A percentile compares a stretch with the other conserved stretches of the same genome.
phyloP scores from a whole-genome alignment of 2,329 filamentous ascomycete species.

The Pseudogymnoascus sp. region DNA sequence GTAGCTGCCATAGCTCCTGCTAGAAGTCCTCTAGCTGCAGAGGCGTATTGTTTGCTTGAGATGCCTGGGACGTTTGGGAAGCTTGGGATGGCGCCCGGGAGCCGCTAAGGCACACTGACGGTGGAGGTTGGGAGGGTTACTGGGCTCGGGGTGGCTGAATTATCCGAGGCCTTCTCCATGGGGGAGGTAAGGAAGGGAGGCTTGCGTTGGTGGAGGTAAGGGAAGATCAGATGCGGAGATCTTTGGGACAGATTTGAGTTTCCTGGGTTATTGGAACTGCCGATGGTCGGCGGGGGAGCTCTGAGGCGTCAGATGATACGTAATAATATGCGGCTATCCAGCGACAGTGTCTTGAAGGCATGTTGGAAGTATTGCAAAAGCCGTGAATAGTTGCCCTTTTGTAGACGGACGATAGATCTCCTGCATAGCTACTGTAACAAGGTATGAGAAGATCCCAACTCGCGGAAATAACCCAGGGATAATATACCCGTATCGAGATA shows the following conservation, averaged over 20 bases:
- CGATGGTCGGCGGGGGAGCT: not conserved
- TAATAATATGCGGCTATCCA: not conserved
- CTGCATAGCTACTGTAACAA: not conserved
- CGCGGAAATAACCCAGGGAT: not conserved
- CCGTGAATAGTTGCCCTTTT: not conserved
- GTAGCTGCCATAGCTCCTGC: not conserved
- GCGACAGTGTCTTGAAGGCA: not conserved
- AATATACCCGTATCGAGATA: not conserved
- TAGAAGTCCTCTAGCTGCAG: not conserved
- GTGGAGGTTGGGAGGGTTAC: not conserved
- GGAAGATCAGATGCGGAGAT: not conserved
- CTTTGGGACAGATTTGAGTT: not conserved
- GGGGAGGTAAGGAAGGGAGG: not conserved
- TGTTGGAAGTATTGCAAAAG: not conserved
- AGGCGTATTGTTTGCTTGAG: not conserved
- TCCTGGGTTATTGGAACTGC: not conserved
- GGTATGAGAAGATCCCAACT: not conserved
- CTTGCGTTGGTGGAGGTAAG: not conserved
- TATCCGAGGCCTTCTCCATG: no score
- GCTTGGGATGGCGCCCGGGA: not conserved
- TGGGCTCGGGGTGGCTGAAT: not conserved
- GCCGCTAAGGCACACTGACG: not conserved
- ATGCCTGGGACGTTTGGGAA: not conserved
- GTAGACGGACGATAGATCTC: not conserved
- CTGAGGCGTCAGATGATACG: not conserved